Evolutionary conservation across 257 asterid genomes (phyloP), one percentile per base, ranked within the genome.

Genomic region (Nemophila menziesii): DNA sequence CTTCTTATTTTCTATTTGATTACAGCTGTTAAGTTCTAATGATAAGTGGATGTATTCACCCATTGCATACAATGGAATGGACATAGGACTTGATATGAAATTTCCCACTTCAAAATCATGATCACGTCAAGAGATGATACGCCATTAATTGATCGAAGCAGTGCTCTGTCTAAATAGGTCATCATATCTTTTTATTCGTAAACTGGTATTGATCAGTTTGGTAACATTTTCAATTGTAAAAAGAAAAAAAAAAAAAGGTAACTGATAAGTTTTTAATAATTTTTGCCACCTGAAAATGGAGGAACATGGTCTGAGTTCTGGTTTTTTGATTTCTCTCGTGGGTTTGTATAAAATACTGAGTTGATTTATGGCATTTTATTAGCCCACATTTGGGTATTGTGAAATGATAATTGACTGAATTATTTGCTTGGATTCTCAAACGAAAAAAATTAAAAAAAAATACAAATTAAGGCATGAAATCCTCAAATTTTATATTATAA

Each of bases 41-140:
- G 81, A 75, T 15, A 20, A 52, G 1, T 78, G 92, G 85, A 78
- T 78, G 81, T 74, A 74, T 37, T 63, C 92, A 49, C 85, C 92
- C 0, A 56, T 78, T 17, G 79, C 85, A 7, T 72, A 75, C 77
- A 78, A 75, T 17, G 92, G 81, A 14, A 74, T 65, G 86, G 70
- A 76, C 59, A 47, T 79, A 0, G 86, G 74, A n/a, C 74, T 76
- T 22, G 70, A 71, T 26, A 44, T 70, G 21, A 64, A 54, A 41
- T 63, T 61, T 5, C 16, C 46, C 20, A 36, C 49, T 36, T 46
- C 59, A 37, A 60, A 55, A 54, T 41, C 57, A 19, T 61, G 27
- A 55, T 54, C 64, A 17, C 38, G 8, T 20, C 36, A n/a, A 48
- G 51, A 18, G 42, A 40, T 22, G 46, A 40, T 7, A 2, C 36